These are phyloP conservation scores for Basidiobolus meristosporus DNA, from an alignment of 371 early-diverging fungal species.

Conservation along the genomic window DNA sequence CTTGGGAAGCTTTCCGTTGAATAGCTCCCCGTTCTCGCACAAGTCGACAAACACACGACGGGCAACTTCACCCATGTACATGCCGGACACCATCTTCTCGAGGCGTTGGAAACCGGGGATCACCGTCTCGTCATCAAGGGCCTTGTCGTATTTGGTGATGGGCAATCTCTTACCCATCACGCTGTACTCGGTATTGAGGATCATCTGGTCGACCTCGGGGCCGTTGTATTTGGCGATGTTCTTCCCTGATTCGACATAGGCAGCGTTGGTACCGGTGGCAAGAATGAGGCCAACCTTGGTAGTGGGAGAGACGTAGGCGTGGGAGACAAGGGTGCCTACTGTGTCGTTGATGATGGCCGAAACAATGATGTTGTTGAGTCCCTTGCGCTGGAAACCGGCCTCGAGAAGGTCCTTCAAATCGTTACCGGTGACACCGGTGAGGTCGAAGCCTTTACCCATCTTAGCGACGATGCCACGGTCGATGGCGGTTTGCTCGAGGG, in stretches of 20 bases:
- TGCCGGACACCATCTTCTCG: constrained; percentile 89
- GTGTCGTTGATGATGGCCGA: constrained; percentile 87
- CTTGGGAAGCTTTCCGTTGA: constrained; percentile 35
- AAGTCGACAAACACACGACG: constrained; percentile 61
- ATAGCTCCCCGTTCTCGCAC: constrained; percentile 51
- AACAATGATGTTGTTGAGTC: constrained; percentile 45
- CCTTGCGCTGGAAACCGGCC: constrained; percentile 53
- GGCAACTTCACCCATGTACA: constrained; percentile 78
- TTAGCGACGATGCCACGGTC: constrained; percentile 48
- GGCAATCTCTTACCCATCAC: constrained; percentile 79
- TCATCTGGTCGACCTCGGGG: constrained; percentile 44
- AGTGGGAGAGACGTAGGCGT: constrained; percentile 66
- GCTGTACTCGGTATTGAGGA: constrained; percentile 75
- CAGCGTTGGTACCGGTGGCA: constrained; percentile 90
- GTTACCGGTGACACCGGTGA: constrained; percentile 48
- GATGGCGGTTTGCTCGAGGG: constrained; percentile 62
- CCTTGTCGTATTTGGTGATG: constrained; percentile 62
- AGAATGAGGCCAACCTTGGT: constrained; percentile 79
- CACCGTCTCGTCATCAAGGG: constrained; percentile 48
- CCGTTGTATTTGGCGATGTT: constrained; percentile 42
- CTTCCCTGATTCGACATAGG: constrained; percentile 59
- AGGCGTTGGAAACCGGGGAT: constrained; percentile 65
- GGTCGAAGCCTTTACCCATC: constrained; percentile 84
- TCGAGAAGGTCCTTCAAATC: constrained; percentile 66
- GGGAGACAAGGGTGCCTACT: constrained; percentile 76